Conservation (phyloP, 768 basidiomycete species). For the Termitomyces sp. region DNA sequence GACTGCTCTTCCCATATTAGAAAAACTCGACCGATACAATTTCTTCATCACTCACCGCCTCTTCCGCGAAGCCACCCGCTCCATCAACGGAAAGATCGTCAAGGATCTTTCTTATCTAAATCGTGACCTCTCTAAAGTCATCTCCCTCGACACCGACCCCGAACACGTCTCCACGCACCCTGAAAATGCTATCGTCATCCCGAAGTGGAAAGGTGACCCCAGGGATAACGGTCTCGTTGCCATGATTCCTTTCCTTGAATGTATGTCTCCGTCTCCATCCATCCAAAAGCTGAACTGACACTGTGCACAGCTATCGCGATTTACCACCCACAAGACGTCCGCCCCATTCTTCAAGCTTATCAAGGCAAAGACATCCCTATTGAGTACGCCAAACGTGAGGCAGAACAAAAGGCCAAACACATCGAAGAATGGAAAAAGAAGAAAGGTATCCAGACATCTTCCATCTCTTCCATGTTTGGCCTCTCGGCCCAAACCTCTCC, state of each 20-base stretch:
- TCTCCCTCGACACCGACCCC: slow-evolving; percentile 79
- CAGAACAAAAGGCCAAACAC: slow-evolving; percentile 71
- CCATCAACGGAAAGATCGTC: slow-evolving; percentile 75
- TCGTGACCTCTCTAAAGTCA: slow-evolving; percentile 86
- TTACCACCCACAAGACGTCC: slow-evolving; percentile 81
- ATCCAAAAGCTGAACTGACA: not conserved
- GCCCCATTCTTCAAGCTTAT: slow-evolving; percentile 83
- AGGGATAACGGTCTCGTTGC: slow-evolving; percentile 70
- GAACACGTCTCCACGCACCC: slow-evolving; percentile 78
- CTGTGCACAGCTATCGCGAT: slow-evolving; percentile 75
- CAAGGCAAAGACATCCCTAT: slow-evolving; percentile 82
- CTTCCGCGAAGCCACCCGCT: slow-evolving; percentile 90
- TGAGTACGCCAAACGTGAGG: slow-evolving; percentile 88
- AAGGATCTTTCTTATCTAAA: slow-evolving; percentile 97
- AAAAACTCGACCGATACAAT: slow-evolving; percentile 92
- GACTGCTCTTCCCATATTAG: slow-evolving; percentile 85
- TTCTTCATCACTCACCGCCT: slow-evolving; percentile 86
- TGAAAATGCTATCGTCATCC: slow-evolving; percentile 82
- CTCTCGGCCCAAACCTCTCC: slow-evolving; percentile 14
- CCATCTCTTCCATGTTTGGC: slow-evolving; percentile 38
- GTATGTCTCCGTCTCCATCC: slow-evolving; percentile 29
- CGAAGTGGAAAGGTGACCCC: slow-evolving; percentile 81
- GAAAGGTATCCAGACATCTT: slow-evolving; percentile 26
- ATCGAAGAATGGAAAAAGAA: slow-evolving; percentile 77
- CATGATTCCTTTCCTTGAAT: slow-evolving; percentile 98